Base-by-base conservation (phyloP, 148 eudicot species). In the Vaccinium macrocarpon region DNA sequence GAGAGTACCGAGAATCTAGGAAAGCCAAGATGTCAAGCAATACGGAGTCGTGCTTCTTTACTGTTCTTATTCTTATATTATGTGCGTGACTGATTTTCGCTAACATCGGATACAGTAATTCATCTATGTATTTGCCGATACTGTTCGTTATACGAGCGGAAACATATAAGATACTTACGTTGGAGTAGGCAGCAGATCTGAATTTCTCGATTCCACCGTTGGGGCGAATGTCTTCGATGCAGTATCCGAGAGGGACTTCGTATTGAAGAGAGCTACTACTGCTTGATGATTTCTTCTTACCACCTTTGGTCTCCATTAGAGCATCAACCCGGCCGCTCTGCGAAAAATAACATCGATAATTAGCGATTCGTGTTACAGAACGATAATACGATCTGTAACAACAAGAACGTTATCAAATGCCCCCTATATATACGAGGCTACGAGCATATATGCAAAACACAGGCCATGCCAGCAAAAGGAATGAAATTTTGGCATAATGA, bases 151-250 rank as follows among this genome's bases (percentile, higher is more conserved):
- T 51, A 0, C 9, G 15, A 13, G 0, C 0, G 56, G 56, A 53
- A 13, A 15, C 56, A 53, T 13, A 6, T 55, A 18, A 5, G 59
- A 52, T 52, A 11, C 19, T 82, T 82, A 82, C 84, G 62, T 82
- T 82, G 77, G 84, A 82, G 84, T 82, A 68, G 46, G 84, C 83
- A 81, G 83, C 83, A 81, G 83, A 81, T 64, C 83, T 82, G 87
- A 86, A 86, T 27, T 86, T 86, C 21, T 86, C 29, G 38, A 86
- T 79, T 55, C 85, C 88, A 57, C 88, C 88, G 80, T 83, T 18
- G 83, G 88, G 86, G 71, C 86, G 88, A 80, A 86, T 74, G 81
- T 86, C 88, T 86, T 86, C 88, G 27, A 86, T 80, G 84, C 87
- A 25, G 87, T 82, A 59, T 35, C 61, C 81, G 61, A 86, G 88